Conservation (phyloP, 2,329 filamentous ascomycete genomes). For the Penicillium freii region DNA sequence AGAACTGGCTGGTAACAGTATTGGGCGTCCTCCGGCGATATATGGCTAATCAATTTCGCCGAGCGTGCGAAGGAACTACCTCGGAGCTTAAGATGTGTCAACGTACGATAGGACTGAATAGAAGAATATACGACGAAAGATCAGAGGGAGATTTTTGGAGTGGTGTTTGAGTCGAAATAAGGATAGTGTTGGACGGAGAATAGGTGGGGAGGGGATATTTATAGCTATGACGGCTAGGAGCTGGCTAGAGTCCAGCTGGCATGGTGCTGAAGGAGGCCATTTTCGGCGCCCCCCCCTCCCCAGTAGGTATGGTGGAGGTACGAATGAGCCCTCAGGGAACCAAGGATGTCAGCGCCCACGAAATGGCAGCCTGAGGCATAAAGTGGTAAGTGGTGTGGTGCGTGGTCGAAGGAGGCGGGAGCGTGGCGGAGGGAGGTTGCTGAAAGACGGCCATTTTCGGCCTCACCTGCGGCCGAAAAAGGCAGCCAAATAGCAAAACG, state of each 20-base stretch:
- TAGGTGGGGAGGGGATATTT: background rate
- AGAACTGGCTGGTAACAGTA: too few relatives aligned
- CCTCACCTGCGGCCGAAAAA: constrained; percentile 12
- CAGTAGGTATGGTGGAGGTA: background rate
- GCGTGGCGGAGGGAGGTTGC: constrained; percentile 17
- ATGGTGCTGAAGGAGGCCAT: background rate
- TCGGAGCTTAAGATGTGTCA: background rate
- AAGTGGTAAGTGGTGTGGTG: constrained; percentile 1
- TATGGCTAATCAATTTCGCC: background rate
- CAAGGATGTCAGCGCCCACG: background rate
- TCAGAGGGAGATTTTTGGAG: background rate
- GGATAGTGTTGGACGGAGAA: background rate
- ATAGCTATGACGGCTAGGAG: background rate
- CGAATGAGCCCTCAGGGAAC: background rate
- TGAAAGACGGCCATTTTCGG: constrained; percentile 16
- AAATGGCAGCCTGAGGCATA: constrained; percentile 2
- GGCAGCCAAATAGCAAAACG: constrained; percentile 18
- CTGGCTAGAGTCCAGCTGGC: background rate
- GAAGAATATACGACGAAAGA: background rate
- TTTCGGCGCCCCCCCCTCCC: background rate
- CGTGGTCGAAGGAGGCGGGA: constrained; percentile 11
- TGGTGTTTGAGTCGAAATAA: background rate
- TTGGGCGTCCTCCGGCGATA: background rate
- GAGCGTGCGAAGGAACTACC: background rate
- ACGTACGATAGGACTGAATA: background rate